Conservation (phyloP, 164 flowering plant genomes). For the Macadamia integrifolia region DNA sequence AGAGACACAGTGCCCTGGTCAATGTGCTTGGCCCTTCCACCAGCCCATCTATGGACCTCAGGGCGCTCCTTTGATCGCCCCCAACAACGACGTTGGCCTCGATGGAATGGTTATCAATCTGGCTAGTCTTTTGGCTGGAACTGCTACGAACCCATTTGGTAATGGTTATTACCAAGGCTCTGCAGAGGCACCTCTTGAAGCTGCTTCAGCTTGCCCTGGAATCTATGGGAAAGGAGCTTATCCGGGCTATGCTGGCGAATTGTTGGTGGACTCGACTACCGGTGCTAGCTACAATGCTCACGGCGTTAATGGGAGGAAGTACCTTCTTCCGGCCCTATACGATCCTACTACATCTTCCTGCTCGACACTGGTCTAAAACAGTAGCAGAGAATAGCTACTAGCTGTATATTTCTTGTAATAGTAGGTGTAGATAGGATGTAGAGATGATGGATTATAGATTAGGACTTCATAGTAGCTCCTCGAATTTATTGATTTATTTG, state of each 20-base stretch:
- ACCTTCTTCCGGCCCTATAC: conserved; percentile 43
- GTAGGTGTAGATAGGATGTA: no score
- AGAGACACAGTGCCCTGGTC: conserved; percentile 52
- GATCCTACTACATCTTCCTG: conserved; percentile 42
- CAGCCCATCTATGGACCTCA: conserved; percentile 63
- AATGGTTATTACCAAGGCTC: conserved; percentile 50
- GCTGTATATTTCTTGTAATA: no score
- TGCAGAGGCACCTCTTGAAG: conserved; percentile 46
- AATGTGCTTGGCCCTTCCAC: conserved; percentile 67
- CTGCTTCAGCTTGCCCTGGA: conserved; percentile 50
- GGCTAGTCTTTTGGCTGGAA: conserved; percentile 46
- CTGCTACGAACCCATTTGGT: conserved; percentile 52
- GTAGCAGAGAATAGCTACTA: no score
- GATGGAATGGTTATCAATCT: conserved; percentile 51
- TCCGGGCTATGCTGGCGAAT: conserved; percentile 52
- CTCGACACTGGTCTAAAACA: conserved; percentile 8
- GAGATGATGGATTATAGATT: no score
- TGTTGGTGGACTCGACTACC: conserved; percentile 37
- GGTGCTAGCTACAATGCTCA: conserved; percentile 52
- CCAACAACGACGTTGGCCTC: conserved; percentile 48
- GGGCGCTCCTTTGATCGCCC: conserved; percentile 39
- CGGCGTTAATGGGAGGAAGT: conserved; percentile 43
- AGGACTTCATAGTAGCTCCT: no score
- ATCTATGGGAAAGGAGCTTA: conserved; percentile 52
- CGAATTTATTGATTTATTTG: no score